Evolutionary conservation across 176 grass and related monocot species (phyloP).

Genomic region (Avena sativa): DNA sequence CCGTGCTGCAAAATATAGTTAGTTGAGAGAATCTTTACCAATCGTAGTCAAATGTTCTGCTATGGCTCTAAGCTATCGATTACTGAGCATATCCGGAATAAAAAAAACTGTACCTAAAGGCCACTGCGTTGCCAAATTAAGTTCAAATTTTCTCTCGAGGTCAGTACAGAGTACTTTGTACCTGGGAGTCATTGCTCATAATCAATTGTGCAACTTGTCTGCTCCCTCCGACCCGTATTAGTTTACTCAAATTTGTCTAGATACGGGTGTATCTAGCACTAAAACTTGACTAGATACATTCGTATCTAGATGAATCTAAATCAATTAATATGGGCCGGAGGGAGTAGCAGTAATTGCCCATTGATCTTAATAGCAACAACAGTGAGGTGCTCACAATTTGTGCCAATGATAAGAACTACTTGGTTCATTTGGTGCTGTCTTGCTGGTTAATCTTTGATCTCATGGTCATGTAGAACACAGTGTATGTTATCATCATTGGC

Average conservation of each 20-base stretch:
- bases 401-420: conserved; percentile 11
- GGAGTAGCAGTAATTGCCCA: not conserved
- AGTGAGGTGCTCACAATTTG: not conserved
- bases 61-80: not conserved
- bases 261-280: no score
- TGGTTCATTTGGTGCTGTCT: conserved; percentile 23
- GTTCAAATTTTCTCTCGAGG: not conserved
- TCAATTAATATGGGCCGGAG: no score
- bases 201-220: not conserved
- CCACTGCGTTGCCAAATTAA: not conserved
- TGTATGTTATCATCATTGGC: conserved; percentile 22
- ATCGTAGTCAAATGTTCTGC: conserved; percentile 2
- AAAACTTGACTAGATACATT: no score
- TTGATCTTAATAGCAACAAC: not conserved
- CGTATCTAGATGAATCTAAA: no score
- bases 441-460: conserved; percentile 11
- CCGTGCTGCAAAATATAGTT: conserved; percentile 1
- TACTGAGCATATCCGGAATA: not conserved
- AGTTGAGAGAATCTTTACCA: conserved; percentile 18
- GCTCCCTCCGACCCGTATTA: no score
- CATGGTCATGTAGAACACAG: conserved; percentile 13
- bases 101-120: not conserved
- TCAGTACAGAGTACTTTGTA: not conserved
- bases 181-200: not conserved
- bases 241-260: no score